phyloP scores from a whole-genome alignment of 2,329 filamentous ascomycete species.

The Aspergillus tubingensis region DNA sequence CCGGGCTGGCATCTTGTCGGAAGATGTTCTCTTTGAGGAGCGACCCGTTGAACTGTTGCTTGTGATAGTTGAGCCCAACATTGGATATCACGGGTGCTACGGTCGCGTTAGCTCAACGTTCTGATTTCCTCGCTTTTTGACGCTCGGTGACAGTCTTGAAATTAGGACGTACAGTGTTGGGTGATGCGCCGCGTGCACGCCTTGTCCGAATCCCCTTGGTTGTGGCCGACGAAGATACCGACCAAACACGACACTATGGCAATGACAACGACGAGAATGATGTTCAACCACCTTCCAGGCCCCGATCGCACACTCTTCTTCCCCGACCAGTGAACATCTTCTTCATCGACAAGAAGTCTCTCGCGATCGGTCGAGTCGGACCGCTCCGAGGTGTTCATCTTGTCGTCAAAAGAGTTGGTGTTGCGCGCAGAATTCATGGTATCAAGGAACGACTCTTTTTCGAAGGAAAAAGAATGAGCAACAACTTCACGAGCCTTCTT shows the following conservation, averaged over 20 bases:
- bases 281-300: conserved; percentile 5
- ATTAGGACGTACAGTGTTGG: conserved; percentile 24
- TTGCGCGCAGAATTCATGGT: background rate
- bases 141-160: background rate
- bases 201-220: conserved; percentile 20
- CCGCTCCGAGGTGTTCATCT: background rate
- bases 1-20: conserved; percentile 51
- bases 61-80: conserved; percentile 45
- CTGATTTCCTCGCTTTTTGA: background rate
- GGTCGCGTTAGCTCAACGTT: background rate
- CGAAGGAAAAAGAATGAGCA: background rate
- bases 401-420: conserved; percentile 4
- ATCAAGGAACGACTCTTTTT: background rate
- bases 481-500: background rate
- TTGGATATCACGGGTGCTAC: conserved; percentile 42
- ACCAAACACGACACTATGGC: conserved; percentile 24
- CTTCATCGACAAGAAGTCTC: conserved; percentile 10
- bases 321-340: conserved; percentile 8
- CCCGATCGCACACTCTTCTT: background rate
- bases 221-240: conserved; percentile 18
- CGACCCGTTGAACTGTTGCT: conserved; percentile 56
- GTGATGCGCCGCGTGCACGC: conserved; percentile 27
- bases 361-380: background rate
- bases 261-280: conserved; percentile 18
- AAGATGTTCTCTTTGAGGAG: conserved; percentile 59